A percentile compares a stretch with the other conserved stretches of the same genome.
These are phyloP conservation scores for Pseudocercospora cruenta DNA, from an alignment of 2,329 filamentous ascomycete genomes.

Conservation along the genomic window DNA sequence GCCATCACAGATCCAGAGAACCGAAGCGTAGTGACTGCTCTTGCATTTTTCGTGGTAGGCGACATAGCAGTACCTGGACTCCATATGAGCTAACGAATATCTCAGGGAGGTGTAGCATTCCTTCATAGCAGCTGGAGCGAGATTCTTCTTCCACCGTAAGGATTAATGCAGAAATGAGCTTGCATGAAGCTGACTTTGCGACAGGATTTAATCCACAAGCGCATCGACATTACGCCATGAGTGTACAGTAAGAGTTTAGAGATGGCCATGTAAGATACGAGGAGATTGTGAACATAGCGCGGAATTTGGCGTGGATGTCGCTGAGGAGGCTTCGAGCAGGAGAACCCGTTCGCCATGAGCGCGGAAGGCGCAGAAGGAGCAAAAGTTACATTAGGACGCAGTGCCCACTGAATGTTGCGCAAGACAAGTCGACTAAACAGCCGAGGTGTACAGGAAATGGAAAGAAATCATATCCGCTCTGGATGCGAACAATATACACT, in stretches of 20 bases:
- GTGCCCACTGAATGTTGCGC: too few species aligned
- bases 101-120: constrained; percentile 49
- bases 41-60: constrained; percentile 57
- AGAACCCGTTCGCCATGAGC: not conserved
- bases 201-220: not conserved
- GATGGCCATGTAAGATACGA: not conserved
- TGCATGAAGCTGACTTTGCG: not conserved
- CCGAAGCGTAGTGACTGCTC: constrained; percentile 51
- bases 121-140: constrained; percentile 48
- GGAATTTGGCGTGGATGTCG: not conserved
- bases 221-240: not conserved
- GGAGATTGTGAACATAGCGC: not conserved
- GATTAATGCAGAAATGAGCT: not conserved
- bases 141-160: constrained; percentile 6
- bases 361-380: not conserved
- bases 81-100: not conserved
- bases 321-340: not conserved
- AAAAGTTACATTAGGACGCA: too few species aligned
- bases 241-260: not conserved
- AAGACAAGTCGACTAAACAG: too few species aligned
- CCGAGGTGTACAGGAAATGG: too few species aligned
- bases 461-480: too few species aligned
- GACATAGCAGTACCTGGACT: not conserved
- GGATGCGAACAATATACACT: too few species aligned
- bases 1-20: constrained; percentile 54